A percentile compares a stretch with the other conserved stretches of the same genome.
Evolutionary conservation across 768 basidiomycete species (phyloP).

Genomic region (Gymnopilus junonius): DNA sequence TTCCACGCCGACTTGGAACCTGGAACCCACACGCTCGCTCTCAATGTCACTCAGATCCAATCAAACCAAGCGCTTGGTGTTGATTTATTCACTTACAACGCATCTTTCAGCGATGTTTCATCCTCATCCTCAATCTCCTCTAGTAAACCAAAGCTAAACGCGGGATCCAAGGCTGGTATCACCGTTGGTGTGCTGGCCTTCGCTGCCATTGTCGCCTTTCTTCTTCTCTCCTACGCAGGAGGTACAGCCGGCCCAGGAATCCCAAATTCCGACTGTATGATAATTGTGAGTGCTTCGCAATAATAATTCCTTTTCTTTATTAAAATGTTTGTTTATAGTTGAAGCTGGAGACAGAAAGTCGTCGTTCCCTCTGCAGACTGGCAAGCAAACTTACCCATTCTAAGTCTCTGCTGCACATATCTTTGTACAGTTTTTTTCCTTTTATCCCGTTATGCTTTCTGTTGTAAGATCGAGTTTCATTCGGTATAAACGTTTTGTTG

Average conservation of each 20-base stretch:
- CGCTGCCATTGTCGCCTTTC: not conserved
- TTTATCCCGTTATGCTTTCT: not conserved
- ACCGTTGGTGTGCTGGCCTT: conserved; percentile 13
- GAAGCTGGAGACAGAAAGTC: conserved; percentile 5
- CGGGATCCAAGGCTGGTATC: conserved; percentile 19
- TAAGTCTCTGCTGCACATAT: not conserved
- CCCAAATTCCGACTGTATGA: conserved; percentile 5
- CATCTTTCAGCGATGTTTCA: conserved; percentile 30
- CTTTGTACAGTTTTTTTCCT: not conserved
- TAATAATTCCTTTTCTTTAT: not conserved
- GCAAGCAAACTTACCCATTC: not conserved
- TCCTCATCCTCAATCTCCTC: conserved; percentile 3
- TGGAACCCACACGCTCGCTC: conserved; percentile 38
- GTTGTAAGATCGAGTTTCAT: not conserved
- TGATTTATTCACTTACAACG: conserved; percentile 44
- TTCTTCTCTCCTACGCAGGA: not conserved
- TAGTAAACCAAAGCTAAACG: not conserved
- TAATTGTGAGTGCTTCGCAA: not conserved
- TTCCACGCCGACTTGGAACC: conserved; percentile 37
- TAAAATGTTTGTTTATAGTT: not conserved
- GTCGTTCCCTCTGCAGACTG: not conserved
- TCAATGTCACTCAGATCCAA: conserved; percentile 41
- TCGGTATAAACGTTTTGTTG: not conserved
- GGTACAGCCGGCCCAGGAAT: conserved; percentile 2
- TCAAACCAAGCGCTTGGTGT: conserved; percentile 36